Base-by-base conservation (phyloP, 2,329 filamentous ascomycete species). In the Fusarium proliferatum region DNA sequence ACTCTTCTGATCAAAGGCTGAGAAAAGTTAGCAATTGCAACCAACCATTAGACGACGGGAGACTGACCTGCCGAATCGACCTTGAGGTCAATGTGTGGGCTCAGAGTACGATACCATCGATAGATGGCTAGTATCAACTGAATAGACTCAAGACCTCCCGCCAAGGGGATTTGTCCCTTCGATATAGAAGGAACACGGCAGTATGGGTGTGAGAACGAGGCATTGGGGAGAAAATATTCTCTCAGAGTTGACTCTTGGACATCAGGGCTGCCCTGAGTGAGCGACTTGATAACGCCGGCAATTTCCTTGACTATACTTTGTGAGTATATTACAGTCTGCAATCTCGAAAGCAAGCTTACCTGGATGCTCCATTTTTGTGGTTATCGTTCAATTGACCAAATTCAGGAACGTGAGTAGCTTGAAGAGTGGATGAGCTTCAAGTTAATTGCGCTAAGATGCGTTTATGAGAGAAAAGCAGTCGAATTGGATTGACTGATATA, bases 51-150 rank as follows among this genome's bases (percentile, higher is more conserved):
- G 1, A 19, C 11, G 4, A 0, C 4, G 15, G 6, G 5, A 5
- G 15, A 19, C 3, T 19, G 79, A 89, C 88, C 85, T 48, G 82
- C 81, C 7, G 87, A 88, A 71, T 94, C 88, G 23, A 97, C 85
- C 3, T 87, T 83, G 17, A 96, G 83, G 48, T 91, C 86, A 73
- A 96, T 93, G 23, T 86, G 84, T 1, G 95, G 95, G 69, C 91
- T 94, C 79, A 97, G 85, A 72, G 96, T 92, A 78, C 94, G 94
- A 82, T 97, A 96, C 93, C 93, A 95, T 45, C 90, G 89, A 79
- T 94, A 97, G 64, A 97, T 91, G 75, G 87, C 86, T 53, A 88
- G 84, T 23, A 97, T 86, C 10, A 93, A 79, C 82, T 87, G 90
- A 48, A 93, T 87, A 15, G 93, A 95, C 71, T 91, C 89, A 30